Percentiles rank a stretch among this genome's conserved stretches.
phyloP scores from a whole-genome alignment of 2,329 filamentous ascomycete species.

The Sporothrix inflata region DNA sequence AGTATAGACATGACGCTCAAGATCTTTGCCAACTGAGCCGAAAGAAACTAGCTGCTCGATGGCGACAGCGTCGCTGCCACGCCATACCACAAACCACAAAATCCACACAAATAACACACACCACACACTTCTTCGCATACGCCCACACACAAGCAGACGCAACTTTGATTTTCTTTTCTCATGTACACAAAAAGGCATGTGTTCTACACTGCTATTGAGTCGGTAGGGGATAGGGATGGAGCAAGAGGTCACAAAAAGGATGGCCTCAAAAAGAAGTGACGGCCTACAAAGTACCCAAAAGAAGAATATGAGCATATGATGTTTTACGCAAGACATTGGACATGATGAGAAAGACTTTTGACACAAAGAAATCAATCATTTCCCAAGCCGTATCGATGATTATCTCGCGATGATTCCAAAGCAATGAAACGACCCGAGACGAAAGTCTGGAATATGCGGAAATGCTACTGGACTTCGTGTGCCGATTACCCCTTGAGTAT shows the following conservation, averaged over 20 bases:
- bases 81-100: not conserved
- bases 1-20: constrained; percentile 80
- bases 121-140: not conserved
- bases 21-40: constrained; percentile 68
- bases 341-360: not conserved
- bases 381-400: no score
- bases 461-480: no score
- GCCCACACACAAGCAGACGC: not conserved
- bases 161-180: not conserved
- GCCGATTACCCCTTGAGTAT: no score
- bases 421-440: no score
- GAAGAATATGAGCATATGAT: constrained; percentile 19
- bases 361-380: not conserved
- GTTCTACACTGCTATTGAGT: not conserved
- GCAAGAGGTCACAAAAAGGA: not conserved
- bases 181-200: constrained; percentile 11
- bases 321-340: constrained; percentile 19
- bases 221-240: not conserved
- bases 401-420: no score
- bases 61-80: no score
- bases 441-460: no score
- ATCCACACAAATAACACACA: not conserved
- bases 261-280: not conserved
- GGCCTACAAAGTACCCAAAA: not conserved
- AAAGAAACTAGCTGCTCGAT: no score